These are phyloP conservation scores for Apiospora marii DNA, from an alignment of 2,329 filamentous ascomycete genomes.

Conservation along the genomic window DNA sequence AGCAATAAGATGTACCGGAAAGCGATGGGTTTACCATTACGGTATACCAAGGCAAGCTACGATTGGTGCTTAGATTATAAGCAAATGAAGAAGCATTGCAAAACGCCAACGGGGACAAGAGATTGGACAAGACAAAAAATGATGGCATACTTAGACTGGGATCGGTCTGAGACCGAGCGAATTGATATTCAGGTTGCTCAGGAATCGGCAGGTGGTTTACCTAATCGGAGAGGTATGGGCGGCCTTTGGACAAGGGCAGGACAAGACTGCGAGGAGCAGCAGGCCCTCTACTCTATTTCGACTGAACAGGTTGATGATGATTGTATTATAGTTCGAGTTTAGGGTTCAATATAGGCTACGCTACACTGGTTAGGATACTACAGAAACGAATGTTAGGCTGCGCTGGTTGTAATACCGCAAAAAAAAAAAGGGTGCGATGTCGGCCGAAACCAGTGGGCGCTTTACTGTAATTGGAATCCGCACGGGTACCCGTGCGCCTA, in stretches of 20 bases:
- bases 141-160: conserved; percentile 37
- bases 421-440: too few species aligned
- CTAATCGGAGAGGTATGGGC: conserved; percentile 27
- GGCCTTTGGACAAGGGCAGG: conserved; percentile 27
- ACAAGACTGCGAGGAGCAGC: conserved; percentile 26
- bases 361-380: too few species aligned
- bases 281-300: conserved; percentile 28
- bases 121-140: conserved; percentile 36
- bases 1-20: conserved; percentile 35
- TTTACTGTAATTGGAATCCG: too few species aligned
- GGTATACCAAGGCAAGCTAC: conserved; percentile 32
- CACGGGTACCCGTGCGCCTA: too few species aligned
- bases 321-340: not conserved
- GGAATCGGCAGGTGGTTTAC: conserved; percentile 26
- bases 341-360: too few species aligned
- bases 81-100: conserved; percentile 29
- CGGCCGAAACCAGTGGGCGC: too few species aligned
- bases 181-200: conserved; percentile 30
- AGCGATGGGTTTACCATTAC: conserved; percentile 31
- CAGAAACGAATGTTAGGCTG: too few species aligned
- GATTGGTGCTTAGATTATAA: conserved; percentile 34
- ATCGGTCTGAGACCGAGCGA: conserved; percentile 33
- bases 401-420: too few species aligned
- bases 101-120: conserved; percentile 27
- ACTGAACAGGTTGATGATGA: not conserved